phyloP scores from a whole-genome alignment of 805 yeast species.

The Hagleromyces aurorensis region DNA sequence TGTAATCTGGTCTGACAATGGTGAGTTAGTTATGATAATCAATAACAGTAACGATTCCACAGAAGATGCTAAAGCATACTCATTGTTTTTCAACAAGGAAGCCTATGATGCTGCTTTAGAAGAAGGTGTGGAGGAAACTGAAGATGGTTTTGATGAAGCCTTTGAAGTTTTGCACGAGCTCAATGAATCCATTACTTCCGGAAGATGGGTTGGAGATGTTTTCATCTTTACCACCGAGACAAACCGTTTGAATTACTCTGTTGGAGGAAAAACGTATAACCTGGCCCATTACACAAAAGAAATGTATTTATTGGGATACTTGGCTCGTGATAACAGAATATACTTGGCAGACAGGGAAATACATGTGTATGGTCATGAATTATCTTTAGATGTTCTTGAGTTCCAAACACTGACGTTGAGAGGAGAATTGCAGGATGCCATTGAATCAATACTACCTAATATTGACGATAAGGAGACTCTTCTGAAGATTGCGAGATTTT shows the following conservation, averaged over 20 bases:
- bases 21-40: constrained; percentile 75
- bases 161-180: constrained; percentile 81
- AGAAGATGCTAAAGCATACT: constrained; percentile 52
- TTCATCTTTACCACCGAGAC: constrained; percentile 83
- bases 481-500: constrained; percentile 78
- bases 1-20: constrained; percentile 88
- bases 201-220: constrained; percentile 96
- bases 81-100: constrained; percentile 65
- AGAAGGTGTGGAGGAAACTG: constrained; percentile 52
- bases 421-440: constrained; percentile 85
- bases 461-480: constrained; percentile 55
- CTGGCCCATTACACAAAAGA: constrained; percentile 88
- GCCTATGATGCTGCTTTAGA: constrained; percentile 55
- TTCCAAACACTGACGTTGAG: constrained; percentile 93
- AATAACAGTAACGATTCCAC: constrained; percentile 40
- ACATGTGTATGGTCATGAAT: constrained; percentile 69
- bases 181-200: constrained; percentile 73
- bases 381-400: constrained; percentile 82
- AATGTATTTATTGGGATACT: constrained; percentile 79
- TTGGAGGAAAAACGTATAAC: constrained; percentile 88
- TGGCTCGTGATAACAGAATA: constrained; percentile 82
- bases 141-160: constrained; percentile 83
- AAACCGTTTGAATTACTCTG: constrained; percentile 86
- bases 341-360: constrained; percentile 89
- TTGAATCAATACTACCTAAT: constrained; percentile 47